Evolutionary conservation across 345 rosid genomes (phyloP), one percentile per base, ranked within the genome.

Genomic region (Pugionium dolabratum): DNA sequence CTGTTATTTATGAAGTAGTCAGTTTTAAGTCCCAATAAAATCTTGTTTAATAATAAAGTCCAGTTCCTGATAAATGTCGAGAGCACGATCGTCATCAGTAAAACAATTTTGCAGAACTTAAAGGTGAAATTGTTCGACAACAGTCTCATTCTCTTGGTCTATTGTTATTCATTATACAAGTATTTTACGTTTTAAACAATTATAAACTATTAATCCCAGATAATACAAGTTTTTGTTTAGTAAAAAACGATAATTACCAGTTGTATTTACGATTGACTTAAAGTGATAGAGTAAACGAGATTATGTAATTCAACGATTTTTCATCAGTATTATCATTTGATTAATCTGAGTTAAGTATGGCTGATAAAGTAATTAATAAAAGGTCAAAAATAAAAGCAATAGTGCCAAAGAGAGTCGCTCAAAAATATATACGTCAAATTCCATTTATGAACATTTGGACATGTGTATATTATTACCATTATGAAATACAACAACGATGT

Each of bases 391-490:
- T 1, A 51, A 9, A 6, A 30, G 25, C 39, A 61, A 53, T 54
- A 46, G 25, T 37, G 64, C 57, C 43, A 40, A 18, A 18, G 25
- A 55, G 28, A 52, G 54, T 56, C 6, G 18, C 29, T 54, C 63
- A 27, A 57, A 11, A 40, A 47, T 55, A 18, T 18, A 18, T 18
- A 18, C 18, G 64, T 32, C 65, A 41, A 50, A 25, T 25, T 44
- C 54, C 47, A 72, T 72, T 62, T 64, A 72, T 72, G 71, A 64
- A 6, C 28, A 57, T 57, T 64, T 72, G 76, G 76, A 57, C 71
- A 49, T 57, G 2, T 59, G 40, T 31, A 33, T 4, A 30, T 8
- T 61, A 47, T 46, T 9, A 31, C 45, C 47, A 62, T 62, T 36
- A 49, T 62, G 5, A 33, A 33, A 25, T 57, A 72, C 59, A 72